Conservation (phyloP, 2,329 filamentous ascomycete genomes). For the Drechmeria coniospora region DNA sequence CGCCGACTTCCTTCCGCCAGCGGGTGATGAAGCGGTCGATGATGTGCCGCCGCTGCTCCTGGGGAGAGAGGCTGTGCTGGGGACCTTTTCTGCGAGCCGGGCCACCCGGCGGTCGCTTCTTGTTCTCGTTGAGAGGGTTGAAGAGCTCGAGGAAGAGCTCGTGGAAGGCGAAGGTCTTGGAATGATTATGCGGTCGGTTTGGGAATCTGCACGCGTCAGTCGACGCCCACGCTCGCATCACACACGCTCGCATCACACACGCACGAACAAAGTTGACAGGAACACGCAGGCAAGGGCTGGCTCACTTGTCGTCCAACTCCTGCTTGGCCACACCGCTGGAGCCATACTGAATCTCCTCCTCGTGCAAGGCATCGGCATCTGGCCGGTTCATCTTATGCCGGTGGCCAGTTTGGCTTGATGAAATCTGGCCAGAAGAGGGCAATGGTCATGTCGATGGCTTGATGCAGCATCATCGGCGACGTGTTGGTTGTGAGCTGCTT, state of each 20-base stretch:
- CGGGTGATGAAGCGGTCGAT: slow-evolving; percentile 73
- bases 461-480: too few relatives aligned
- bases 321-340: slow-evolving; percentile 20
- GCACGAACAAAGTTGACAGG: too few relatives aligned
- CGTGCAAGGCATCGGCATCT: slow-evolving; percentile 27
- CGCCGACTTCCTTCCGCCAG: slow-evolving; percentile 78
- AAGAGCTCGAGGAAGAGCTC: slow-evolving; percentile 66
- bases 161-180: slow-evolving; percentile 67
- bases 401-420: too few relatives aligned
- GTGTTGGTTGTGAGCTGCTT: too few relatives aligned
- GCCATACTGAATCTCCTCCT: slow-evolving; percentile 37
- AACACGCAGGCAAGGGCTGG: too few relatives aligned
- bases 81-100: slow-evolving; percentile 42
- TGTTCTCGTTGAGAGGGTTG: slow-evolving; percentile 64
- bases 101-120: slow-evolving; percentile 53
- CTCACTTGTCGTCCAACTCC: slow-evolving; percentile 29
- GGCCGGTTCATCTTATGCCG: slow-evolving; percentile 6
- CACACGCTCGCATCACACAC: too few relatives aligned
- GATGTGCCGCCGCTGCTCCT: slow-evolving; percentile 66
- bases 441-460: too few relatives aligned
- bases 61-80: slow-evolving; percentile 45
- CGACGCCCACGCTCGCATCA: background rate
- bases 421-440: too few relatives aligned
- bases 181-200: slow-evolving; percentile 66
- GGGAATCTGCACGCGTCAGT: slow-evolving; percentile 47